Evolutionary conservation across 352 stramenopile genomes (phyloP).

Genomic region (Phytopythium montanum): DNA sequence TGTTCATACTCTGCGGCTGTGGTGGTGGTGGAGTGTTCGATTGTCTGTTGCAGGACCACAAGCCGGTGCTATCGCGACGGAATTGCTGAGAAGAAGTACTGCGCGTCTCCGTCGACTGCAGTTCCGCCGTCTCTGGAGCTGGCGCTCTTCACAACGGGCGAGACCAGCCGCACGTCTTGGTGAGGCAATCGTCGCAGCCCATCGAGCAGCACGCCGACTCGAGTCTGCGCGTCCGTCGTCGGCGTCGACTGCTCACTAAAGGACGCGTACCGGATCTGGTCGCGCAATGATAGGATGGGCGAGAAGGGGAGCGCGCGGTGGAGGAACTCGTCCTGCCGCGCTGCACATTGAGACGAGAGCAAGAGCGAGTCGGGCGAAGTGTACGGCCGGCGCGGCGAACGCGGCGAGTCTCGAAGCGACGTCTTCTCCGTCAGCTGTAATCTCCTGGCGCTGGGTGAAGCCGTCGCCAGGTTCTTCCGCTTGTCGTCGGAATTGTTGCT

Average conservation of each 20-base stretch:
- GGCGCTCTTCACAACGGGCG: background rate
- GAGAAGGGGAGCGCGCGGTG: conserved; percentile 37
- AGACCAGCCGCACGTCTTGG: conserved; percentile 20
- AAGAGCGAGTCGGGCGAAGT: conserved; percentile 3
- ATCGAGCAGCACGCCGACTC: conserved; percentile 30
- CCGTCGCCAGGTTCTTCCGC: background rate
- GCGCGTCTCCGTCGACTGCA: background rate
- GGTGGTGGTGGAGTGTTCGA: background rate
- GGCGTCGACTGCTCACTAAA: conserved; percentile 24
- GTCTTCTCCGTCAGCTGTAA: background rate
- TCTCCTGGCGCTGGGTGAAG: background rate
- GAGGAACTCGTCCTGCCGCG: conserved; percentile 46
- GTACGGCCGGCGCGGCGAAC: background rate
- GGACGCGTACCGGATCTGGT: conserved; percentile 47
- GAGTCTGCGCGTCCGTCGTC: conserved; percentile 12
- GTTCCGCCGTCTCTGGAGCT: background rate
- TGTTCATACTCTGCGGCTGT: background rate
- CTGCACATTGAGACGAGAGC: conserved; percentile 24
- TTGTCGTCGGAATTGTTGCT: conserved; percentile 8
- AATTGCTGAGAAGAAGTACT: conserved; percentile 22
- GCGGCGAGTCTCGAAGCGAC: background rate
- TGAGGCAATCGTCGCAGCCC: conserved; percentile 37
- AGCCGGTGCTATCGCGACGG: conserved; percentile 7
- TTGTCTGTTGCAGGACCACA: background rate
- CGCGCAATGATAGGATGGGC: conserved; percentile 33